Conservation (phyloP, 257 asterid genomes). For the Buddleja alternifolia region DNA sequence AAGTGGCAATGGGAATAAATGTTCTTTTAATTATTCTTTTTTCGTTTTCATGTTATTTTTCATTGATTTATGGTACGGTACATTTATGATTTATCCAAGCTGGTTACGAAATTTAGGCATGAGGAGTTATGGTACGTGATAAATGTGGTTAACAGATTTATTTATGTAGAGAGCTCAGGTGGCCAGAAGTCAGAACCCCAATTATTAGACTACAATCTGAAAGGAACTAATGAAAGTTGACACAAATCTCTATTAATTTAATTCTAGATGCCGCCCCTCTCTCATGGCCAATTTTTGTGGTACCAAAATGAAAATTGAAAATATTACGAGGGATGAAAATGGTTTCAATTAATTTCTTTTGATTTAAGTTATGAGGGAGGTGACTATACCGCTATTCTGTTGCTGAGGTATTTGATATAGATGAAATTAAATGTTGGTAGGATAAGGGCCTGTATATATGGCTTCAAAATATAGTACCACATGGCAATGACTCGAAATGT, state of each 20-base stretch:
- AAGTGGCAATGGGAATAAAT: no score
- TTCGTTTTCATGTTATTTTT: not conserved
- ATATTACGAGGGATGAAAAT: no score
- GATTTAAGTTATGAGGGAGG: not conserved
- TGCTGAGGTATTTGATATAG: not conserved
- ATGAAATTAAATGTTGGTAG: not conserved
- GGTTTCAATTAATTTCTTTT: not conserved
- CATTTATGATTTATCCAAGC: slow-evolving; percentile 39
- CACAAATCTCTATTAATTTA: not conserved
- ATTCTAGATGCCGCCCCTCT: not conserved
- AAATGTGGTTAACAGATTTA: not conserved
- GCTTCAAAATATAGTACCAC: not conserved
- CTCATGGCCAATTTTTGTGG: no score
- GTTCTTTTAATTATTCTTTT: not conserved
- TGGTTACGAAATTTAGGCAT: slow-evolving; percentile 39
- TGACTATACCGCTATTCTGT: no score
- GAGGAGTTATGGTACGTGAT: not conserved
- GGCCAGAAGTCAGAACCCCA: no score
- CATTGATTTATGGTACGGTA: slow-evolving; percentile 23
- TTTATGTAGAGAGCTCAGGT: not conserved
- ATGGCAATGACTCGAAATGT: slow-evolving; percentile 5
- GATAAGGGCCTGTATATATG: not conserved
- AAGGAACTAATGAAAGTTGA: not conserved
- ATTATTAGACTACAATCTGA: no score
- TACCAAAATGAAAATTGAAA: no score